Evolutionary conservation across 208 protist genomes (phyloP), one percentile per base, ranked within the genome.

Genomic region (Novymonas esmeraldas): DNA sequence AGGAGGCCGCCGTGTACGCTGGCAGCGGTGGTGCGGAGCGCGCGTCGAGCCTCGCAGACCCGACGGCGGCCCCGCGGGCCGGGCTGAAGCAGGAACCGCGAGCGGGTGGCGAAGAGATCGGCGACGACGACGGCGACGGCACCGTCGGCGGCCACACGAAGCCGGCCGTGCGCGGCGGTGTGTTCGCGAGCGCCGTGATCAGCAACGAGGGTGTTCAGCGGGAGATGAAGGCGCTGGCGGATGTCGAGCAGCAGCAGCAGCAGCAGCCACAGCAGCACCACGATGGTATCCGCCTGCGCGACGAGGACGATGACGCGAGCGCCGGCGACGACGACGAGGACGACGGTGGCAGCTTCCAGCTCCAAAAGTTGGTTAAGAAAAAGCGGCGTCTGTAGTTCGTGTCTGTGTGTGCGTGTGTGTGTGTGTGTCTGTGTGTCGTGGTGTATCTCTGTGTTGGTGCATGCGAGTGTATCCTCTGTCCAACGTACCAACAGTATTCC

Each of bases 191-290:
- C 4, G 77, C 80, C 0, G 84, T 90, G 4, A 84, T 94, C 59
- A 94, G 84, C 44, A 91, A 91, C 51, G 84, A 89, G 45, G 88
- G 88, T 18, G 90, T 94, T 52, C 64, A 64, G 48, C 71, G 81
- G 0, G 88, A 94, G 72, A 90, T 94, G 88, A 72, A 87, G 50
- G 81, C 79, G 38, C 70, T 94, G 38, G 83, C 67, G 4, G 73
- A 80, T 16, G 52, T 77, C 38, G 77, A 89, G 24, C 54, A 29
- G 33, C 44, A 66, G 28, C 31, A 52, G n/a, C 36, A 52, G 45
- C 64, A 63, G 29, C 55, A 72, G 42, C n/a, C n/a, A n/a, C 70
- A 69, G 18, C 64, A 77, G 18, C n/a, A 51, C 10, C 36, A 77
- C 22, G 76, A 82, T 24, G 77, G 78, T 29, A 79, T 83, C 65